These are phyloP conservation scores for Akanthomyces muscarius DNA, from an alignment of 2,329 filamentous ascomycete species.

Conservation along the genomic window DNA sequence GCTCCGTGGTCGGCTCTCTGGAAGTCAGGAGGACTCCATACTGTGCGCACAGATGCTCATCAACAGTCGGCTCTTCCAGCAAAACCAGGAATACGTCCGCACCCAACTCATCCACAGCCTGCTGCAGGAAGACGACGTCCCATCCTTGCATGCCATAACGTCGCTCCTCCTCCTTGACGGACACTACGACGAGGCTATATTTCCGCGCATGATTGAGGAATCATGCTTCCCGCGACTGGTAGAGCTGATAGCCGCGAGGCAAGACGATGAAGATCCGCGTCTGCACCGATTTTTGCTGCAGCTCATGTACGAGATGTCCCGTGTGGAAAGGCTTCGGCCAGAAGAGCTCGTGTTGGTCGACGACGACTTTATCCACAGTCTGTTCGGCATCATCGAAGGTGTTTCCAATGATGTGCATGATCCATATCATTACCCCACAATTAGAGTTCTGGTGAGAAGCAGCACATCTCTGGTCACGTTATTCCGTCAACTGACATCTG, in stretches of 20 bases:
- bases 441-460: conserved; percentile 75
- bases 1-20: conserved; percentile 71
- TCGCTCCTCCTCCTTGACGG: conserved; percentile 87
- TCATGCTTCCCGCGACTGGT: conserved; percentile 79
- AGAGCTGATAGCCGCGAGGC: conserved; percentile 68
- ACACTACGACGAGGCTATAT: conserved; percentile 69
- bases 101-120: conserved; percentile 90
- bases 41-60: conserved; percentile 77
- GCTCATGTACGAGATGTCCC: conserved; percentile 92
- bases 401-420: conserved; percentile 83
- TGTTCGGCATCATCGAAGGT: conserved; percentile 85
- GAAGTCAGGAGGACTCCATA: conserved; percentile 73
- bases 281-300: conserved; percentile 81
- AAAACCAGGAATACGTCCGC: conserved; percentile 81
- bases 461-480: neutral
- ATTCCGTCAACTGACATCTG: conserved; percentile 20
- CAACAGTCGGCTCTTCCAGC: conserved; percentile 67
- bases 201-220: conserved; percentile 83
- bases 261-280: conserved; percentile 61
- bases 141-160: conserved; percentile 75
- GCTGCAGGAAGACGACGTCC: conserved; percentile 79
- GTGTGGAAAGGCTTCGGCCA: conserved; percentile 75
- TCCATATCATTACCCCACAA: conserved; percentile 93
- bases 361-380: conserved; percentile 76
- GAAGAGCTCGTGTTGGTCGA: conserved; percentile 73